A percentile compares a stretch with the other conserved stretches of the same genome.
Evolutionary conservation across 176 grass and related monocot species (phyloP).

Genomic region (Oryza punctata): DNA sequence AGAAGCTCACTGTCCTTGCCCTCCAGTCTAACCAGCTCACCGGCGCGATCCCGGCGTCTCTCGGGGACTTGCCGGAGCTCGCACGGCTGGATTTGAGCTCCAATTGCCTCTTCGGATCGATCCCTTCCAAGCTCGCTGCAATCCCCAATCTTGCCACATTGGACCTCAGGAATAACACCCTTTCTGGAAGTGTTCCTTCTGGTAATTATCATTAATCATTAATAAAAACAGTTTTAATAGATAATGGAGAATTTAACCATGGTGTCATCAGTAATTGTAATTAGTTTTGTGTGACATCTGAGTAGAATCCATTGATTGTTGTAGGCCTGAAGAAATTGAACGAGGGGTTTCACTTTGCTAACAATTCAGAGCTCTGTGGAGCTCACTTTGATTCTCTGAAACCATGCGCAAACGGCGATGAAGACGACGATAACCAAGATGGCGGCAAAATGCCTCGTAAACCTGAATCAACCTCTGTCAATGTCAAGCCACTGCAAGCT

Average conservation of each 20-base stretch:
- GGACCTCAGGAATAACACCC: constrained; percentile 67
- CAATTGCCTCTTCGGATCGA: constrained; percentile 75
- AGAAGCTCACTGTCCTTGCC: constrained; percentile 67
- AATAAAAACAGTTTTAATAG: neutral
- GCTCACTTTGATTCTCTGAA: constrained; percentile 57
- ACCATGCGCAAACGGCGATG: constrained; percentile 38
- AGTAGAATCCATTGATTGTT: constrained; percentile 14
- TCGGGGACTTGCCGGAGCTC: constrained; percentile 59
- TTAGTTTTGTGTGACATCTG: neutral
- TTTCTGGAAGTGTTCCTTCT: constrained; percentile 78
- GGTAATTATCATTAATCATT: constrained; percentile 45
- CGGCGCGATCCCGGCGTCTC: constrained; percentile 72
- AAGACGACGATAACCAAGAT: constrained; percentile 1
- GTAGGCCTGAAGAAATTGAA: constrained; percentile 65
- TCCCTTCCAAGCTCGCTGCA: constrained; percentile 66
- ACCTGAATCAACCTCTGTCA: constrained; percentile 63
- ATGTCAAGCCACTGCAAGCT: constrained; percentile 51
- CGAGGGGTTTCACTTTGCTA: constrained; percentile 61
- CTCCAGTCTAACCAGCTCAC: constrained; percentile 76
- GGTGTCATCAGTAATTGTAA: neutral
- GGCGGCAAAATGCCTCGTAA: constrained; percentile 48
- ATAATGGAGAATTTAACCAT: neutral
- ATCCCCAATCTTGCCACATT: constrained; percentile 54
- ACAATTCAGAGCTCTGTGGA: constrained; percentile 75
- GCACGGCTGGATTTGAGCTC: constrained; percentile 79